Conservation (phyloP, 2,329 filamentous ascomycete species). For the Aureobasidium melanogenum region DNA sequence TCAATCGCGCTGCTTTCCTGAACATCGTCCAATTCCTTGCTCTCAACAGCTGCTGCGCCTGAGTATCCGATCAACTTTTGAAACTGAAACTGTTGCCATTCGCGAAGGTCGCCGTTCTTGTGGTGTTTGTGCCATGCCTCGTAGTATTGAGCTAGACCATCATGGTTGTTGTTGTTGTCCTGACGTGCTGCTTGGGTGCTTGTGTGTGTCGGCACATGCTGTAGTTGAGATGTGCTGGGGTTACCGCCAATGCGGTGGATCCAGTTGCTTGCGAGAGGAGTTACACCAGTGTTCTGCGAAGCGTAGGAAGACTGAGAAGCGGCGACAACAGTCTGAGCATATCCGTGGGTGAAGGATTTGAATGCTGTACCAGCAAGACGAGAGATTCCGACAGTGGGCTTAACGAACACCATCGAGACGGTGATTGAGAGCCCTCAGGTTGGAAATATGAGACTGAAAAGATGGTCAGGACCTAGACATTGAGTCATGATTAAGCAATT, state of each 20-base stretch:
- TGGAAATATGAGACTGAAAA: slow-evolving; percentile 24
- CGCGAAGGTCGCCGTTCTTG: slow-evolving; percentile 56
- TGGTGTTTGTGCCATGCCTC: slow-evolving; percentile 80
- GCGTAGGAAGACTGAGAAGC: slow-evolving; percentile 80
- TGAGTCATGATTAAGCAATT: not conserved
- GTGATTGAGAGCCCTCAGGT: slow-evolving; percentile 53
- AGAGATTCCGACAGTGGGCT: slow-evolving; percentile 74
- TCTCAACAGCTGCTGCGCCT: slow-evolving; percentile 16
- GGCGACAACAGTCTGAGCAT: slow-evolving; percentile 94
- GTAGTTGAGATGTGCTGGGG: slow-evolving; percentile 22
- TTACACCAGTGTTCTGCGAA: slow-evolving; percentile 50
- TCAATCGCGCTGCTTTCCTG: slow-evolving; percentile 28
- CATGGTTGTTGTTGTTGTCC: slow-evolving; percentile 26
- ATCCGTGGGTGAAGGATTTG: slow-evolving; percentile 95
- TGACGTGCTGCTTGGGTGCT: slow-evolving; percentile 25
- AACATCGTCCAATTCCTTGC: slow-evolving; percentile 26
- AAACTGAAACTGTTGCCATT: slow-evolving; percentile 90
- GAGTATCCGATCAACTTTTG: slow-evolving; percentile 78
- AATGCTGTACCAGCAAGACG: slow-evolving; percentile 59
- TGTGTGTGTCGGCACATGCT: slow-evolving; percentile 24
- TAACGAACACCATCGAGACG: slow-evolving; percentile 77
- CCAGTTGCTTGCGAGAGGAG: slow-evolving; percentile 42
- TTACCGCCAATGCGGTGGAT: slow-evolving; percentile 37
- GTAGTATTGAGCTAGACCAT: slow-evolving; percentile 79
- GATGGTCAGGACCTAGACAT: not conserved